Percentiles rank a stretch among this genome's conserved stretches.
Conservation (phyloP, 345 rosid species). For the Acer saccharum region DNA sequence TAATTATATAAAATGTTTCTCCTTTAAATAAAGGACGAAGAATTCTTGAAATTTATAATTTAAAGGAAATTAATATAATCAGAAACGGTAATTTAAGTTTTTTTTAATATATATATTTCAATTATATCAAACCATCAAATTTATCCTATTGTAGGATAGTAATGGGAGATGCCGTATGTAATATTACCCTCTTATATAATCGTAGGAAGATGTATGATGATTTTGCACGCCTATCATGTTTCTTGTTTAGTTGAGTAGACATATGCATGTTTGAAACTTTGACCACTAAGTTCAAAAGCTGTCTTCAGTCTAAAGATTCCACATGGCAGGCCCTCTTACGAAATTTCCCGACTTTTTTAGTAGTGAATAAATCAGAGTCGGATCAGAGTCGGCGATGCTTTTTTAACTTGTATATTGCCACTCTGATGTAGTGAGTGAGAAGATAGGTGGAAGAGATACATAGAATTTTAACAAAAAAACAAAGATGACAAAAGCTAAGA, state of each 20-base stretch:
- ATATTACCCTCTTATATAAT: no score
- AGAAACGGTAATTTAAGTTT: constrained; percentile 10
- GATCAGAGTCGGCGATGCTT: constrained; percentile 11
- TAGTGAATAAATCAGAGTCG: constrained; percentile 12
- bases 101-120: background rate
- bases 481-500: constrained; percentile 7
- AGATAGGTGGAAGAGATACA: background rate
- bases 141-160: no score
- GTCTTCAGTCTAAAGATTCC: constrained; percentile 21
- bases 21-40: background rate
- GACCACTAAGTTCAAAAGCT: constrained; percentile 18
- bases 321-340: constrained; percentile 21
- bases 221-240: no score
- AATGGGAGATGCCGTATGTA: no score
- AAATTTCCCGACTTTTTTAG: background rate
- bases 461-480: background rate
- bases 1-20: background rate
- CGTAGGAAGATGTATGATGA: no score
- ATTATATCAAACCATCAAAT: no score
- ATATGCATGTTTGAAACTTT: background rate
- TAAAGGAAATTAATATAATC: background rate
- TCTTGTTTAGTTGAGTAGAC: no score
- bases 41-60: no score
- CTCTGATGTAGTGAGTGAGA: background rate
- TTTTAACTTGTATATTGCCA: background rate